Percentiles rank a stretch among this genome's conserved stretches.
These are phyloP conservation scores for Vanderwaltozyma verrucispora DNA, from an alignment of 805 yeast species.

Conservation along the genomic window DNA sequence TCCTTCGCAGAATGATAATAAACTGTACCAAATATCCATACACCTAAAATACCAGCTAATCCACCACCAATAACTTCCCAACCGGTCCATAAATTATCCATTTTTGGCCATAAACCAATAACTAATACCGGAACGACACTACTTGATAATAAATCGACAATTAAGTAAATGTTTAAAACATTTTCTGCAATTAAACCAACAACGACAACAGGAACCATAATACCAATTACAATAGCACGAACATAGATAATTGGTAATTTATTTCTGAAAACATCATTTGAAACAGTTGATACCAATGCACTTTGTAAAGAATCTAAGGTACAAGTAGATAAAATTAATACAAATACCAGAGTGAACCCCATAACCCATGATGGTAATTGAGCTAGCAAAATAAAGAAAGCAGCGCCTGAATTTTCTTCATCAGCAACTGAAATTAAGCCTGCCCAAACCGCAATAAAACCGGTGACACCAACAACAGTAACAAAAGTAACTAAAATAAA, in stretches of 20 bases:
- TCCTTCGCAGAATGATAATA: conserved; percentile 63
- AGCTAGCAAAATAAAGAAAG: conserved; percentile 61
- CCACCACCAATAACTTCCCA: conserved; percentile 80
- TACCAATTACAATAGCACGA: conserved; percentile 57
- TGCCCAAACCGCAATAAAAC: conserved; percentile 86
- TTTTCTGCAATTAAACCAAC: conserved; percentile 79
- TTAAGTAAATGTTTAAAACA: conserved; percentile 76
- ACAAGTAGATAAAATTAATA: conserved; percentile 68
- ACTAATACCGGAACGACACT: conserved; percentile 77
- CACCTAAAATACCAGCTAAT: conserved; percentile 67
- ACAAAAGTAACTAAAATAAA: conserved; percentile 52
- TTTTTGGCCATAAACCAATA: conserved; percentile 58
- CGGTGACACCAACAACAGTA: conserved; percentile 70
- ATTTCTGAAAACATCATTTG: conserved; percentile 85
- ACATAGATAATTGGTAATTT: conserved; percentile 55
- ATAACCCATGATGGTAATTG: conserved; percentile 78
- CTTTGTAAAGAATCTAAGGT: conserved; percentile 84
- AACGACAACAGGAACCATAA: conserved; percentile 81
- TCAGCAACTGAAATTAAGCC: conserved; percentile 43
- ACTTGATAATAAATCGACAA: conserved; percentile 83
- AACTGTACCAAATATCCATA: conserved; percentile 73
- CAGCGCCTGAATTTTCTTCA: conserved; percentile 46
- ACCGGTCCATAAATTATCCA: conserved; percentile 58
- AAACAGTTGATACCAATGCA: conserved; percentile 78
- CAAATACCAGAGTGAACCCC: conserved; percentile 71